Evolutionary conservation across 768 basidiomycete species (phyloP).

Genomic region (Mycena floridula): DNA sequence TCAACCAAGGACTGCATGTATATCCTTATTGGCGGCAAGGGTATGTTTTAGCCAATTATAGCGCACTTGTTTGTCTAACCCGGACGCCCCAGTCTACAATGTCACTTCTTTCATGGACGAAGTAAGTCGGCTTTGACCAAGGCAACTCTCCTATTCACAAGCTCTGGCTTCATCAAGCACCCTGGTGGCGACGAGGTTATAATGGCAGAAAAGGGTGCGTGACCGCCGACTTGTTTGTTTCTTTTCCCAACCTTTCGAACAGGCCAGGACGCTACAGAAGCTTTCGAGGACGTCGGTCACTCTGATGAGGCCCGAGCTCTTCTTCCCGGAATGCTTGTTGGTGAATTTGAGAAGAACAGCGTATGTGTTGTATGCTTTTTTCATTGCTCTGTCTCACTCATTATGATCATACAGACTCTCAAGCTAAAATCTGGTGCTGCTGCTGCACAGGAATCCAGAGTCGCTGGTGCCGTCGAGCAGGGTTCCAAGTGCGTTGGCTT

Average conservation of each 20-base stretch:
- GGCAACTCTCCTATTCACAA: background rate
- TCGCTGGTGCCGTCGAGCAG: conserved; percentile 50
- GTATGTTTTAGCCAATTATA: conserved; percentile 41
- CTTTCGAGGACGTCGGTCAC: conserved; percentile 99
- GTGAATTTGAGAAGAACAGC: conserved; percentile 69
- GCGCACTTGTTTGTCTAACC: conserved; percentile 24
- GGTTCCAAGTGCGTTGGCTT: conserved; percentile 54
- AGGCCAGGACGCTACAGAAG: conserved; percentile 96
- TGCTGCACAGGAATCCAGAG: conserved; percentile 36
- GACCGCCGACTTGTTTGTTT: conserved; percentile 11
- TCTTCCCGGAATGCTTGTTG: conserved; percentile 72
- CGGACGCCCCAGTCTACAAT: conserved; percentile 69
- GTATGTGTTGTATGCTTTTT: conserved; percentile 33
- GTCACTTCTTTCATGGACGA: conserved; percentile 93
- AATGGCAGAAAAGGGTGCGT: conserved; percentile 83
- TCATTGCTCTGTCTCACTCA: conserved; percentile 5
- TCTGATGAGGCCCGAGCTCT: conserved; percentile 94
- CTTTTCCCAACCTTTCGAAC: conserved; percentile 9
- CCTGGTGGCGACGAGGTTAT: conserved; percentile 99
- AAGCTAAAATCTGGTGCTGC: conserved; percentile 49
- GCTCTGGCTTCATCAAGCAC: conserved; percentile 45
- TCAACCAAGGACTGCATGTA: conserved; percentile 70
- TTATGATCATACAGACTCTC: conserved; percentile 30
- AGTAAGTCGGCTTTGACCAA: conserved; percentile 34
- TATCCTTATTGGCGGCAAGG: conserved; percentile 81